Conservation (phyloP, 192 early-diverging fungal genomes). For the Chytriomyces confervae region DNA sequence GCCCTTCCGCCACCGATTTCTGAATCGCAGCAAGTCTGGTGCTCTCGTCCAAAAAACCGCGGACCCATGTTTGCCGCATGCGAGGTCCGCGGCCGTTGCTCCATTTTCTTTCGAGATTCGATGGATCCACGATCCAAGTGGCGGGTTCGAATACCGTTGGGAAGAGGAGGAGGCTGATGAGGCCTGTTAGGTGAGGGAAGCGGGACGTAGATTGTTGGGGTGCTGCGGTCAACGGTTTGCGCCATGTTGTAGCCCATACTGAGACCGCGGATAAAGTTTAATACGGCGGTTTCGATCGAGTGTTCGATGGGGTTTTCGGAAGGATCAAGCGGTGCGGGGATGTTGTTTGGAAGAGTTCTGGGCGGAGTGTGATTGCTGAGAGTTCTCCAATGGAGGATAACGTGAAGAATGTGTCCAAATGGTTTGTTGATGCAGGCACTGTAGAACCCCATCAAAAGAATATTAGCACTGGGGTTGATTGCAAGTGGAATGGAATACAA, state of each 20-base stretch:
- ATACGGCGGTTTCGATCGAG: slow-evolving; percentile 47
- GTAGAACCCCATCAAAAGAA: background rate
- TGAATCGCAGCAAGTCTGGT: background rate
- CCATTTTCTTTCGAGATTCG: slow-evolving; percentile 30
- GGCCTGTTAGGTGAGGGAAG: slow-evolving; percentile 50
- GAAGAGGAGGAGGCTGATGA: slow-evolving; percentile 70
- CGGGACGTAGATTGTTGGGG: background rate
- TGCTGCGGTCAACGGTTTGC: slow-evolving; percentile 47
- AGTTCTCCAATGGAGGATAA: slow-evolving; percentile 48
- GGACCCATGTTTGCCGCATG: slow-evolving; percentile 32
- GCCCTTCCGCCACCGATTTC: background rate
- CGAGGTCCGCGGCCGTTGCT: slow-evolving; percentile 17
- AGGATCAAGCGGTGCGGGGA: slow-evolving; percentile 44
- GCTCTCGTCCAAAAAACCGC: slow-evolving; percentile 29
- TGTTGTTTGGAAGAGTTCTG: slow-evolving; percentile 42
- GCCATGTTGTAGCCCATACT: slow-evolving; percentile 43
- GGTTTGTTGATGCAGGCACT: slow-evolving; percentile 39
- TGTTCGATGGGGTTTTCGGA: slow-evolving; percentile 30
- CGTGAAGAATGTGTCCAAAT: slow-evolving; percentile 52
- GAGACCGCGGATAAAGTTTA: slow-evolving; percentile 49
- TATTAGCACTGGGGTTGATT: background rate
- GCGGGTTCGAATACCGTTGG: slow-evolving; percentile 73
- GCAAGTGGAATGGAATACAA: background rate
- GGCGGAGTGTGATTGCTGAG: slow-evolving; percentile 40
- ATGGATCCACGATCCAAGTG: slow-evolving; percentile 35